Percentiles rank a stretch among this genome's conserved stretches.
These are phyloP conservation scores for Trypanosoma rangeli DNA, from an alignment of 208 protist genomes.

Conservation along the genomic window DNA sequence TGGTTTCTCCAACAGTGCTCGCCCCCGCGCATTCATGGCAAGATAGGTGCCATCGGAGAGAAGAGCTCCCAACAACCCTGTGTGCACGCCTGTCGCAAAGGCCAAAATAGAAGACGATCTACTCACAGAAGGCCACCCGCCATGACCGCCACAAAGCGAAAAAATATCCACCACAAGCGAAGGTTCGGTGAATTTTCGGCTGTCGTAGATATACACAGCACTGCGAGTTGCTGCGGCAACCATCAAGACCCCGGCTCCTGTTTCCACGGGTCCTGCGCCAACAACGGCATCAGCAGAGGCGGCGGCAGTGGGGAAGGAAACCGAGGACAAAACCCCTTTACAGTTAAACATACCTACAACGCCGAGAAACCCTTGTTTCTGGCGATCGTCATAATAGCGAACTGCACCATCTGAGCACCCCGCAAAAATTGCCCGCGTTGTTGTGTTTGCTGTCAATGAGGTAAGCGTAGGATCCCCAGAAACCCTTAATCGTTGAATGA, in stretches of 20 bases:
- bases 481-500: conserved; percentile 71
- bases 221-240: conserved; percentile 59
- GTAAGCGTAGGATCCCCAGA: conserved; percentile 71
- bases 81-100: conserved; percentile 72
- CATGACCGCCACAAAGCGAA: conserved; percentile 37
- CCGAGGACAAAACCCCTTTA: conserved; percentile 1
- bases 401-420: conserved; percentile 81
- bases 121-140: background rate
- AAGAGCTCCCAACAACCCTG: conserved; percentile 64
- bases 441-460: conserved; percentile 64
- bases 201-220: conserved; percentile 68
- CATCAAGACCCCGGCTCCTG: conserved; percentile 32
- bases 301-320: background rate
- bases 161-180: conserved; percentile 29
- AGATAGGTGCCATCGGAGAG: conserved; percentile 80
- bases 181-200: conserved; percentile 65
- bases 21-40: conserved; percentile 65
- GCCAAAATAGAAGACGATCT: conserved; percentile 41
- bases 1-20: conserved; percentile 52
- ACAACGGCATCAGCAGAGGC: conserved; percentile 20
- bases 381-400: conserved; percentile 88
- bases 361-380: conserved; percentile 71
- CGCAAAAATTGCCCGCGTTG: conserved; percentile 67
- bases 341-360: conserved; percentile 55
- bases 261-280: conserved; percentile 30